Conservation (phyloP, 176 grass and related monocot species). For the Oryza officinalis region DNA sequence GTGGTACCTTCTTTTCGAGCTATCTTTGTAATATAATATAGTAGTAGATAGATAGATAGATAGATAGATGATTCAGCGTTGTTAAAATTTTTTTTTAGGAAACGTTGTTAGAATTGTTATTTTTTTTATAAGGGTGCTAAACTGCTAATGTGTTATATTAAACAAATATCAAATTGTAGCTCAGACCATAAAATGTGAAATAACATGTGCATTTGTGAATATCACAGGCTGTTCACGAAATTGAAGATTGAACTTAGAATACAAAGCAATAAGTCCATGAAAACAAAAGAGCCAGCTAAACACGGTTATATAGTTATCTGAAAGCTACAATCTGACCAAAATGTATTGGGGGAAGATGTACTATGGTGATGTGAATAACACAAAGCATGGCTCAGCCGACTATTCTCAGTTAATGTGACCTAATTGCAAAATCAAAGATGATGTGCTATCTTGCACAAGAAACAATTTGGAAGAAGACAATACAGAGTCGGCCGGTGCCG, state of each 20-base stretch:
- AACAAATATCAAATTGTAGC: not conserved
- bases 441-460: not conserved
- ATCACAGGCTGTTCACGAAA: not conserved
- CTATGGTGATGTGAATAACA: not conserved
- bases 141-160: not conserved
- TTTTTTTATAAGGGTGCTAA: not conserved
- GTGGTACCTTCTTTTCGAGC: no score
- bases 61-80: no score
- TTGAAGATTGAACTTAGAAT: not conserved
- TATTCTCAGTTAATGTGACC: not conserved
- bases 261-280: not conserved
- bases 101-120: not conserved
- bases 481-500: not conserved
- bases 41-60: no score
- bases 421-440: not conserved
- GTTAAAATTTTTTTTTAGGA: no score
- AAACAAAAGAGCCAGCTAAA: not conserved
- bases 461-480: not conserved
- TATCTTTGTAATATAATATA: no score
- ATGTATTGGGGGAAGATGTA: not conserved
- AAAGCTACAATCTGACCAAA: not conserved
- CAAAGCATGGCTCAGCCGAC: conserved; percentile 21
- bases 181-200: not conserved
- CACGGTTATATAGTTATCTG: not conserved
- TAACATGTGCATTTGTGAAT: not conserved